Evolutionary conservation across 257 asterid genomes (phyloP).

Genomic region (Misopates orontium): DNA sequence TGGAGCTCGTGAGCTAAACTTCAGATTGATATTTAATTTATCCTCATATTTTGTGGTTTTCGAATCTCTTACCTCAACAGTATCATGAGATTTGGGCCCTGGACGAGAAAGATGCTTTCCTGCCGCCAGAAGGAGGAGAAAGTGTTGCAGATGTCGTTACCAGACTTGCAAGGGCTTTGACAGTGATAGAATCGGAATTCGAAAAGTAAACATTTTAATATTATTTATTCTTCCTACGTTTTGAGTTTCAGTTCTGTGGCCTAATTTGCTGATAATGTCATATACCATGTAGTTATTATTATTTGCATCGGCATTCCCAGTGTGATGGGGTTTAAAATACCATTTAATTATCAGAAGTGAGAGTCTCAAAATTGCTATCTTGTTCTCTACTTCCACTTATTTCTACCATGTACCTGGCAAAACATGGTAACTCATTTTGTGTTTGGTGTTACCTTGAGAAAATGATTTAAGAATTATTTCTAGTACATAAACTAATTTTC

Average conservation of each 20-base stretch:
- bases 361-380: too few species aligned
- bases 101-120: conserved; percentile 89
- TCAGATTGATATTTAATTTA: background rate
- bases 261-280: background rate
- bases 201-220: conserved; percentile 44
- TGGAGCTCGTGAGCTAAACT: conserved; percentile 9
- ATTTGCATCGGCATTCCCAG: too few species aligned
- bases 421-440: too few species aligned
- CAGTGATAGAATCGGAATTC: conserved; percentile 64
- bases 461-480: too few species aligned
- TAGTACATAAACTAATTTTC: too few species aligned
- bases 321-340: too few species aligned
- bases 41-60: conserved; percentile 22
- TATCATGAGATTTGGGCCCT: conserved; percentile 84
- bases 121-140: conserved; percentile 93
- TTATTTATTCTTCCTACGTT: background rate
- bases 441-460: too few species aligned
- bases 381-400: too few species aligned
- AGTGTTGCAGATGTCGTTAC: conserved; percentile 92
- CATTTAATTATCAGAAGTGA: too few species aligned
- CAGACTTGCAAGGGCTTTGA: conserved; percentile 71
- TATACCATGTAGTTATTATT: too few species aligned
- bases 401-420: too few species aligned
- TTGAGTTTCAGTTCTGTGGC: conserved; percentile 10
- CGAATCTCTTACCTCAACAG: conserved; percentile 40